Evolutionary conservation across 1,284 basidiomycete species (phyloP).

Genomic region (Leccinum fallax): DNA sequence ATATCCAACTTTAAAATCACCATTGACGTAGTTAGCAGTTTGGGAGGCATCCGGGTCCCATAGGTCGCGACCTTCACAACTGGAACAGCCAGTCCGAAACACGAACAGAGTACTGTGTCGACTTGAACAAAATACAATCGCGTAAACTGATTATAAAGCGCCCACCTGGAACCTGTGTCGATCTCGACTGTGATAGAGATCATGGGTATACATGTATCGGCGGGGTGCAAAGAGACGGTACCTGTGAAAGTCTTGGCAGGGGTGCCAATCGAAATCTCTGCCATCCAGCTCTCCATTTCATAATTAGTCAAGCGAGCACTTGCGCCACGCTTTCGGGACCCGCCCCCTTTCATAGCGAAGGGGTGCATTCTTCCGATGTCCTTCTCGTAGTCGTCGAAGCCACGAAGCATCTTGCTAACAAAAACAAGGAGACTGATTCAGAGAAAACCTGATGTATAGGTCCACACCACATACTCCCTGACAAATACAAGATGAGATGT

Average conservation of each 20-base stretch:
- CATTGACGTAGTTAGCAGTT: not conserved
- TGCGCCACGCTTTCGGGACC: not conserved
- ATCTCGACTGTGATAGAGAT: not conserved
- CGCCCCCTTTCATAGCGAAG: not conserved
- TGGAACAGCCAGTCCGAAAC: not conserved
- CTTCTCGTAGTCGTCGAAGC: not conserved
- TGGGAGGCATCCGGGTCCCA: not conserved
- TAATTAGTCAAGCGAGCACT: not conserved
- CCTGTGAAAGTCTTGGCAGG: not conserved
- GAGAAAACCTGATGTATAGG: not conserved
- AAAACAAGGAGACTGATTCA: not conserved
- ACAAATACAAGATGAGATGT: not conserved
- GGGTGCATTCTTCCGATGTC: not conserved
- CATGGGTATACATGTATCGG: not conserved
- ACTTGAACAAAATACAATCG: not conserved
- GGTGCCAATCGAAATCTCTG: not conserved
- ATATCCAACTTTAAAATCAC: not conserved
- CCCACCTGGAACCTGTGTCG: not conserved
- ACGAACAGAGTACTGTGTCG: not conserved
- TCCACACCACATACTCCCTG: not conserved
- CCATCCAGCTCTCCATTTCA: not conserved
- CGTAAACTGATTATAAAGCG: not conserved
- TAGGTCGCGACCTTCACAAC: not conserved
- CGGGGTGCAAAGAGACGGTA: not conserved
- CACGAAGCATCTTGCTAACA: not conserved